A percentile compares a stretch with the other conserved stretches of the same genome.
Evolutionary conservation across 495 filamentous ascomycete genomes (phyloP).

Genomic region (Antarctomyces pellizariae): DNA sequence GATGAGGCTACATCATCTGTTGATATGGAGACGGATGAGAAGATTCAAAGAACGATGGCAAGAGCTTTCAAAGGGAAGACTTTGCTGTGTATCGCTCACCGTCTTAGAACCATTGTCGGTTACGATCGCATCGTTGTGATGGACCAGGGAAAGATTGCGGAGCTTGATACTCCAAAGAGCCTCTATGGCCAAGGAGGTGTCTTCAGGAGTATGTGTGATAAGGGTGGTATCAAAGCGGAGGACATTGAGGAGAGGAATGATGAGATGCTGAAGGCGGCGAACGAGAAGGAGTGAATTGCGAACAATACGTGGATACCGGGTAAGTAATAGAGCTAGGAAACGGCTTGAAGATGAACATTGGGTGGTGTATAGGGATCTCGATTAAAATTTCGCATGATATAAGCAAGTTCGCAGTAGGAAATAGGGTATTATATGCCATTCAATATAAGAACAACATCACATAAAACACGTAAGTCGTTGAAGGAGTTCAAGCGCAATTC

Average conservation of each 20-base stretch:
- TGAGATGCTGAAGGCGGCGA: no score
- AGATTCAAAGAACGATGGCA: conserved; percentile 82
- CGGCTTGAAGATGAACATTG: no score
- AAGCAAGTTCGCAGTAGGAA: no score
- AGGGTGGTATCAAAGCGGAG: conserved; percentile 56
- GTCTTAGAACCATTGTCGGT: conserved; percentile 72
- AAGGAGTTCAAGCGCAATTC: no score
- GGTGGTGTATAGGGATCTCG: no score
- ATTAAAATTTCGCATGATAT: no score
- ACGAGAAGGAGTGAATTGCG: conserved; percentile 2
- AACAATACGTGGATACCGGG: no score
- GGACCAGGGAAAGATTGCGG: conserved; percentile 68
- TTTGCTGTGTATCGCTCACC: conserved; percentile 84
- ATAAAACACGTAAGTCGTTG: no score
- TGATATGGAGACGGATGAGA: conserved; percentile 89
- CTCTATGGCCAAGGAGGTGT: conserved; percentile 50
- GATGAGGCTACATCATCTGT: conserved; percentile 87
- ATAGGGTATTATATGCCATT: no score
- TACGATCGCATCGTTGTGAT: conserved; percentile 94
- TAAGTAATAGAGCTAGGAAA: no score
- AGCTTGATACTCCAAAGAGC: conserved; percentile 51
- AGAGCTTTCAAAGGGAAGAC: conserved; percentile 75
- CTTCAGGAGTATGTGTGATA: conserved; percentile 81
- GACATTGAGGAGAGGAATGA: no score
- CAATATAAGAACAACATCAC: no score